A percentile compares a stretch with the other conserved stretches of the same genome.
Evolutionary conservation across 129 eudicot species (phyloP).

Genomic region (Artemisia annua): DNA sequence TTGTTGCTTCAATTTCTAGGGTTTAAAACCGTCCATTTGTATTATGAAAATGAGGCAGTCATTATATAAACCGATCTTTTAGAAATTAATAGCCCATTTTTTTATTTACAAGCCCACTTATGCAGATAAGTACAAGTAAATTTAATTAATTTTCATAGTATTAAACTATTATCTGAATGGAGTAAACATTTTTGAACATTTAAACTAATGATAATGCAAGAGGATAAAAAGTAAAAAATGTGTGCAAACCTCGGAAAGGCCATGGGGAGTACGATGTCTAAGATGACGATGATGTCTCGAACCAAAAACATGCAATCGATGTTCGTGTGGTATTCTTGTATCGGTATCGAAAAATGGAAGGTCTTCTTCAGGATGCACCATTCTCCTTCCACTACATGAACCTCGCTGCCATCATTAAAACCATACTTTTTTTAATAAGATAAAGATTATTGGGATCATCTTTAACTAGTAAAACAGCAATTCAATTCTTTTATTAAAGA

Average conservation of each 20-base stretch:
- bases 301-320: conserved; percentile 56
- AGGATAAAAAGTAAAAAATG: conserved; percentile 9
- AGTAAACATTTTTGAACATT: neutral
- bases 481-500: neutral
- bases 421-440: no score
- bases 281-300: conserved; percentile 72
- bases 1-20: no score
- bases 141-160: no score
- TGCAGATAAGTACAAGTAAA: no score
- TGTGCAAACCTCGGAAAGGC: conserved; percentile 80
- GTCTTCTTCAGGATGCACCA: conserved; percentile 77
- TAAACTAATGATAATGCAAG: neutral
- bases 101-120: no score
- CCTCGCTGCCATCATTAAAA: conserved; percentile 50
- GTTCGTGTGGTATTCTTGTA: conserved; percentile 43
- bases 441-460: neutral
- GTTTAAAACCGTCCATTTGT: no score
- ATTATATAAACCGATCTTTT: no score
- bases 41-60: no score
- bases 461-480: neutral
- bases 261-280: conserved; percentile 74
- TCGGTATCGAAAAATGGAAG: conserved; percentile 56
- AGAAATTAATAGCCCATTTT: no score
- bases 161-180: neutral
- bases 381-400: conserved; percentile 64